Base-by-base conservation (phyloP, 306 rosid species). In the Mimosa pudica region DNA sequence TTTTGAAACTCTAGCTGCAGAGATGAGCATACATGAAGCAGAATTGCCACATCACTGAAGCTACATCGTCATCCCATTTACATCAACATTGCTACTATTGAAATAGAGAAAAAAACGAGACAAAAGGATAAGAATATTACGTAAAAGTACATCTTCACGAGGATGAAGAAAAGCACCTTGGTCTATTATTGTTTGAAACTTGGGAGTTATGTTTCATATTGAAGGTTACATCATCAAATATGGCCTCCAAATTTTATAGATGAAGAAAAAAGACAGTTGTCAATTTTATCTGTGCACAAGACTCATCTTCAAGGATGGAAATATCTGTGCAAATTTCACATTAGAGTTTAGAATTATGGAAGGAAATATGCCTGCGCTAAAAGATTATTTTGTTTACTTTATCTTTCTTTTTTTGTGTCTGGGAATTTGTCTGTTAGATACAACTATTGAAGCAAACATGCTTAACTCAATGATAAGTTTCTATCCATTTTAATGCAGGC, bases 401-500 rank as follows among this genome's bases (percentile, higher is more conserved):
- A 51, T 52, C 61, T 55, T 17, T 6, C n/a, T 6, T n/a, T 55
- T 55, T 16, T 55, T n/a, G 61, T 10, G 4, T 13, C 13, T 1
- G 70, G 32, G 61, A 81, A 68, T 68, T 17, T 44, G 5, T 69
- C 73, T 69, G 10, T 51, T 60, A 24, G 60, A 74, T 61, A 45
- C 48, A 58, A 58, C 36, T 60, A 10, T 55, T 45, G 30, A 55
- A 60, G 16, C 36, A 58, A 32, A 55, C 32, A 2, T 49, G 24
- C 14, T 17, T 9, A 47, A 49, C 64, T 80, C 36, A 47, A 36
- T 60, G 30, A 9, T 30, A 32, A 69, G 36, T 36, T 36, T 70
- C 58, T 32, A 58, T 76, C 44, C 9, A 69, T 76, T 66, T 81
- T 71, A 47, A 76, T 77, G 78, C 77, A 82, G 83, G 76, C 64